Conservation (phyloP, 805 yeast genomes). For the Candida schatavii region DNA sequence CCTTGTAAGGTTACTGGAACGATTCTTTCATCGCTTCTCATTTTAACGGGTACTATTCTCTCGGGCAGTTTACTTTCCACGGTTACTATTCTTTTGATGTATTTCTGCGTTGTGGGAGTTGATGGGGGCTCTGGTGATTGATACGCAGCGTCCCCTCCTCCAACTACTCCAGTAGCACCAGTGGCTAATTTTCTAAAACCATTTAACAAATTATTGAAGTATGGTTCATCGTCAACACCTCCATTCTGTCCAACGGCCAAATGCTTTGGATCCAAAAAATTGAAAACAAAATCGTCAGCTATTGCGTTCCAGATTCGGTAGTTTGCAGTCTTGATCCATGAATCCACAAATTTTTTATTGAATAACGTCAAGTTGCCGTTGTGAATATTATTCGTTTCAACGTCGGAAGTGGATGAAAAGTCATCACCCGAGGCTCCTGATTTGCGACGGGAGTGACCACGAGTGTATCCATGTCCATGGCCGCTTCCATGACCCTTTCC, state of each 20-base stretch:
- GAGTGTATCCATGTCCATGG: neutral
- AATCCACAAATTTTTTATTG: conserved; percentile 26
- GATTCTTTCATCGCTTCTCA: conserved; percentile 3
- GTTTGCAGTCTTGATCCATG: conserved; percentile 35
- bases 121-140: conserved; percentile 1
- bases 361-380: conserved; percentile 32
- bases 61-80: conserved; percentile 9
- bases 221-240: conserved; percentile 21
- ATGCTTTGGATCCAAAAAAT: conserved; percentile 41
- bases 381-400: conserved; percentile 13
- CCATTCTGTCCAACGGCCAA: conserved; percentile 19
- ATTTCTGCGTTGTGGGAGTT: neutral
- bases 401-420: conserved; percentile 7
- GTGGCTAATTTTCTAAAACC: conserved; percentile 5
- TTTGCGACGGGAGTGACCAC: too few species aligned
- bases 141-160: neutral
- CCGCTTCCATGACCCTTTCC: conserved; percentile 3
- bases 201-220: conserved; percentile 24
- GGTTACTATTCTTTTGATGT: conserved; percentile 6
- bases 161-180: neutral
- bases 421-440: neutral
- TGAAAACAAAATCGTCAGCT: conserved; percentile 44
- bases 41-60: conserved; percentile 1
- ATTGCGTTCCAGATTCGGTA: conserved; percentile 38
- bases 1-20: conserved; percentile 4